Base-by-base conservation (phyloP, 192 early-diverging fungal genomes). In the Linnemannia exigua region DNA sequence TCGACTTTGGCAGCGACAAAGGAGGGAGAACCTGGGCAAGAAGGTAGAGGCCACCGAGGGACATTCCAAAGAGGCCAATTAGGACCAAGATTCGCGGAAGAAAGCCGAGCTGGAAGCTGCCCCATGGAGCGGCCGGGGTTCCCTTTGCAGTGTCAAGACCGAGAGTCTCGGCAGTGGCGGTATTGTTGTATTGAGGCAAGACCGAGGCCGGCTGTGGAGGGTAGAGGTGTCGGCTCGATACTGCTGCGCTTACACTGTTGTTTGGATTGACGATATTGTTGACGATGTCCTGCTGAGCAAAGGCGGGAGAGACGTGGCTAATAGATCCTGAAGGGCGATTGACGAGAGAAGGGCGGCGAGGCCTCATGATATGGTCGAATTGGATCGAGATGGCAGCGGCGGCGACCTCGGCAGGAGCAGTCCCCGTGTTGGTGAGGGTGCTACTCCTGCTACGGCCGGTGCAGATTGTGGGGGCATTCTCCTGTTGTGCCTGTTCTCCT, bases 1-100 rank as follows among this genome's bases (percentile, higher is more conserved):
- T 82, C 28, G 91, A 88, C 36, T 83, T 88, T 50, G 91, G 91
- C 28, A 92, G 67, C 15, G 88, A 88, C 38, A 88, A 33, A 17
- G 83, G 77, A 33, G 88, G 88, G 3, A 88, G 68, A 1, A 85
- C 80, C 31, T 79, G 81, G 1, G 84, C 77, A 48, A 88, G 52
- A 14, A 80, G 58, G 33, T 86, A 75, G 17, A 88, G 52, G 8
- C 82, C 83, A 12, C 72, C 76, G 12, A 88, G 58, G n/a, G 83
- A 82, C 52, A 82, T 41, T 15, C 61, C 68, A 75, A 81, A 81
- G 47, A 80, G 81, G 16, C 73, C 74, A 36, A 86, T 74, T 36
- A 88, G 66, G 41, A 86, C 48, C 33, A 82, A 16, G 31, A 88
- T 86, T 7, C 83, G 75, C 6, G 88, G 82, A 37, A 84, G 22